Conservation (phyloP, 139 green algal species). For the Haematococcus lacustris region DNA sequence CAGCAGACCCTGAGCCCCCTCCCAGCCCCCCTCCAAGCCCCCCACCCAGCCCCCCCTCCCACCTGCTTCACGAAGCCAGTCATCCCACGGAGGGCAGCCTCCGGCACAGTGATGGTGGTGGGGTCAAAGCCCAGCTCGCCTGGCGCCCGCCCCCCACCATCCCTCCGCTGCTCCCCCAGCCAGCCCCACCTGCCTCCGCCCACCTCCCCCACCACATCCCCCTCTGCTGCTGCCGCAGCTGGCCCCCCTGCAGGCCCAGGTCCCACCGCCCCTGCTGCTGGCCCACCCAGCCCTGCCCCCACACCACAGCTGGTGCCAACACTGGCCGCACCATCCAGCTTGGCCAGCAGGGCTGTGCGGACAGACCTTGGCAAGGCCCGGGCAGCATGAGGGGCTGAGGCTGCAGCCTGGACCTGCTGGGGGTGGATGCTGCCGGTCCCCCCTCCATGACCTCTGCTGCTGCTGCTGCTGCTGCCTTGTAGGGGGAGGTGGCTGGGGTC, state of each 20-base stretch:
- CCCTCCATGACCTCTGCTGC: background rate
- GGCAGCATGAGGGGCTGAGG: background rate
- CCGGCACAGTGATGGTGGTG: background rate
- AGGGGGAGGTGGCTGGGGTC: no score
- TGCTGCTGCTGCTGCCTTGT: background rate
- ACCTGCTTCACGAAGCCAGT: background rate
- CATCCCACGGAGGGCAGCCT: background rate
- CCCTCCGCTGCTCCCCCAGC: background rate
- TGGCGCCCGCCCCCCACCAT: background rate
- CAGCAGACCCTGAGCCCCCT: no score
- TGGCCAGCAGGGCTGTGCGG: background rate
- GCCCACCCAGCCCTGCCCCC: no score
- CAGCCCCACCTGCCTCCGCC: background rate
- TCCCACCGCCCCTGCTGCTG: background rate
- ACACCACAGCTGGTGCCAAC: background rate
- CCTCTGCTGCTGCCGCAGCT: no score
- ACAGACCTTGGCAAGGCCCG: background rate
- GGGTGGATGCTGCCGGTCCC: background rate
- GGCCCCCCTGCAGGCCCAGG: background rate
- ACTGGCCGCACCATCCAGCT: background rate
- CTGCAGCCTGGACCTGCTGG: background rate
- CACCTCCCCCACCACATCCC: no score
- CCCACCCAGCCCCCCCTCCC: no score
- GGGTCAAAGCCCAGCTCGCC: background rate
- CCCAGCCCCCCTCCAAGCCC: no score